Evolutionary conservation across 2,329 filamentous ascomycete genomes (phyloP).

Genomic region (Talaromyces piceae): DNA sequence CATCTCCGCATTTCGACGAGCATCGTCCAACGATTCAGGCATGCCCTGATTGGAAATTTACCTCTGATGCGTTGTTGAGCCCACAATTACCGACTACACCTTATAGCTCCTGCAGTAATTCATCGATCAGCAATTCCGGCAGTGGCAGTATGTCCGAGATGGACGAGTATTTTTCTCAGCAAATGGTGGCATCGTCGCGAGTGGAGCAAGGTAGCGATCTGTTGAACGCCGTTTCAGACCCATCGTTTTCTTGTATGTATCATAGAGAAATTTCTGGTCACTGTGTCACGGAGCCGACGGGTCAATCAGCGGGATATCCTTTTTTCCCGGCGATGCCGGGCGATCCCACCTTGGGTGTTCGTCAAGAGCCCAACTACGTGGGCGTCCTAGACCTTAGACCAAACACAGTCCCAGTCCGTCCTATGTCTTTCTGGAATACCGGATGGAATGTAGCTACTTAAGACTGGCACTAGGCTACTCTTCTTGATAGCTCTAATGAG

Average conservation of each 20-base stretch:
- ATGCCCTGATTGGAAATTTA: constrained; percentile 6
- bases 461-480: background rate
- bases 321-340: background rate
- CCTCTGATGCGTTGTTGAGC: constrained; percentile 6
- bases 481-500: background rate
- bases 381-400: background rate
- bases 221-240: background rate
- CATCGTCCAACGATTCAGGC: constrained; percentile 2
- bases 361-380: background rate
- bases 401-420: background rate
- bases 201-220: background rate
- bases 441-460: background rate
- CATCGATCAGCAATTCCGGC: constrained; percentile 4
- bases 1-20: constrained; percentile 1
- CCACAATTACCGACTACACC: constrained; percentile 5
- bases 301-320: background rate
- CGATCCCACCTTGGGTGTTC: background rate
- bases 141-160: constrained; percentile 1
- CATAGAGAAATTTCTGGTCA: background rate
- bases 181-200: background rate
- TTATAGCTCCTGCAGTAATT: constrained; percentile 9
- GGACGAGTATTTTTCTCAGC: constrained; percentile 2
- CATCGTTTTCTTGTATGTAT: background rate
- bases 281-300: background rate
- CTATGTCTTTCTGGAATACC: background rate